Evolutionary conservation across 2,329 filamentous ascomycete genomes (phyloP), one percentile per base, ranked within the genome.

Genomic region (Capronia coronata): DNA sequence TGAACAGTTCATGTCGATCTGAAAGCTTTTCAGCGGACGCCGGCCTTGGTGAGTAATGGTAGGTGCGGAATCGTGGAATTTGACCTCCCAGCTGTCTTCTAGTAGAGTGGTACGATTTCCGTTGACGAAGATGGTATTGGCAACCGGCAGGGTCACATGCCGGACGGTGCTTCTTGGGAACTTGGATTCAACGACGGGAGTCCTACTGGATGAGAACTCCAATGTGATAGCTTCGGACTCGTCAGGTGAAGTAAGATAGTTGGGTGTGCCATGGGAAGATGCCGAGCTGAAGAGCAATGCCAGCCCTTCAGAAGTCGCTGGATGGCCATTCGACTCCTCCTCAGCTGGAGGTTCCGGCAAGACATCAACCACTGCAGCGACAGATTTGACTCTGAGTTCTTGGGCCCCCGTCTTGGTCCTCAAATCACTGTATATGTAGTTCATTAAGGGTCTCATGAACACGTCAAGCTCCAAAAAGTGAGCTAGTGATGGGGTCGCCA

Each of bases 111-210:
- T 19, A n/a, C 38, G 39, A 10, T 32, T 35, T 14, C 56, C 59
- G 39, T 61, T 61, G 18, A 61, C 45, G 23, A 61, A 61, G 14
- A 61, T 29, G 5, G 59, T 61, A 29, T 59, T 61, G 11, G 59
- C 59, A 11, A 58, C 44, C 1, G 56, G 55, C 9, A 55, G 46
- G 10, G 19, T 49, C 14, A 55, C 25, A 19, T 45, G 34, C 11
- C 47, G 41, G 13, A 30, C 32, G 13, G 35, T 4, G 9, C 13
- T 9, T 30, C 19, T 19, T 10, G 16, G n/a, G 22, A 27, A 14
- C 30, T n/a, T 18, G 39, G 32, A 25, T 13, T 21, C 16, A n/a
- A 38, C 3, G 7, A 8, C 23, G n/a, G 19, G 16, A 11, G 34
- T 19, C 5, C 8, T 4, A 19, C 18, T 29, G 19, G 40, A 44